Percentiles rank a stretch among this genome's conserved stretches.
These are phyloP conservation scores for Pseudopyricularia cyperi DNA, from an alignment of 2,329 filamentous ascomycete species.

Conservation along the genomic window DNA sequence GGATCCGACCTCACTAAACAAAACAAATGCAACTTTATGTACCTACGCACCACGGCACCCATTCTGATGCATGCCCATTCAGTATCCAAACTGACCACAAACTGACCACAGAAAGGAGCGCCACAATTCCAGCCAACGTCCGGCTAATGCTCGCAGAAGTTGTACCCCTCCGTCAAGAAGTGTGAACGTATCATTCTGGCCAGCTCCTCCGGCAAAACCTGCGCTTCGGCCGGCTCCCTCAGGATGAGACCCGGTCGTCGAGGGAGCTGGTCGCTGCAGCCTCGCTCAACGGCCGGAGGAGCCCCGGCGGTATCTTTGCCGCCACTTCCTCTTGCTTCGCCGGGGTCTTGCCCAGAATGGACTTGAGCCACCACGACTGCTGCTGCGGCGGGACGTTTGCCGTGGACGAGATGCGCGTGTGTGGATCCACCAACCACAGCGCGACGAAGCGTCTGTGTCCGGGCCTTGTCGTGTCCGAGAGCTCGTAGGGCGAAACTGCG, in stretches of 20 bases:
- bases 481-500: slow-evolving; percentile 32
- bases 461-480: slow-evolving; percentile 32
- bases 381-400: slow-evolving; percentile 25
- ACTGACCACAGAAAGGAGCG: background rate
- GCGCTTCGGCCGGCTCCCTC: background rate
- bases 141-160: background rate
- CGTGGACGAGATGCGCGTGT: slow-evolving; percentile 31
- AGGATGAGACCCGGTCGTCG: background rate
- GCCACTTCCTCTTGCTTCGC: background rate
- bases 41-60: no score
- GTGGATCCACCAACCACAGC: slow-evolving; percentile 46
- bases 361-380: slow-evolving; percentile 20
- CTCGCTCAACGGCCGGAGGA: background rate
- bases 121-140: background rate
- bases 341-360: background rate
- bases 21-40: no score
- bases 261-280: background rate
- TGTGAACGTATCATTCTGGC: background rate
- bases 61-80: no score
- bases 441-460: slow-evolving; percentile 44
- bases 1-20: no score
- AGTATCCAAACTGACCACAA: no score
- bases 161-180: background rate
- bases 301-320: background rate
- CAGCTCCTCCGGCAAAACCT: background rate